Evolutionary conservation across 2,329 filamentous ascomycete species (phyloP), one percentile per base, ranked within the genome.

Genomic region (Atkinsonella hypoxylon): DNA sequence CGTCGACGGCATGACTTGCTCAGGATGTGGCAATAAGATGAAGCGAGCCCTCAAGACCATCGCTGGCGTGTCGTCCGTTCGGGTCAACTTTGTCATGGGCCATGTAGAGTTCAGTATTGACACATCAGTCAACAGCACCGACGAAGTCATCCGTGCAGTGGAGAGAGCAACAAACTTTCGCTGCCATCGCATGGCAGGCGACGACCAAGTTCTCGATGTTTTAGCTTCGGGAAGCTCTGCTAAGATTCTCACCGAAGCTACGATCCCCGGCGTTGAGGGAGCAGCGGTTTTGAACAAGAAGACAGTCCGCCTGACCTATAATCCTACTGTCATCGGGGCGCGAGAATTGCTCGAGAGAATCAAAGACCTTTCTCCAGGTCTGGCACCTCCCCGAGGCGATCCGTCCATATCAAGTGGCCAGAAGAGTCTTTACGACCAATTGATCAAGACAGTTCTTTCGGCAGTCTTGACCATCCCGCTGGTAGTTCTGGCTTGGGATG

Each of bases 41-140:
- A 54, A 60, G 45, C 60, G 61, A 1, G 57, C 59, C 2, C 60
- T 69, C 31, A 52, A 52, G 0, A 54, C 51, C 2, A 56, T 58
- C 3, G n/a, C 54, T 2, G 65, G 64, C 2, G 62, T 68, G 0
- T 63, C 62, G 2, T 55, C 59, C 3, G 60, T 63, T 1, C 61
- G 58, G 0, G 64, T 70, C 53, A 68, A 68, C 51, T 70, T 69
- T 38, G 64, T 69, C 54, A 64, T 64, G 58, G 66, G 65, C 4
- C 62, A 58, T 7, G 67, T 61, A 40, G 66, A 69, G 18, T 64
- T 70, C 45, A 54, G 47, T 5, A 26, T 68, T 1, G 59, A 68
- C 44, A 50, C 51, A 0, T 53, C 56, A 1, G 44, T 58, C 9
- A 59, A 54, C 9, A 61, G 54, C 1, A 56, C 56, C 1, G 61